Percentiles rank a stretch among this genome's conserved stretches.
These are phyloP conservation scores for Aspergillus heteromorphus DNA, from an alignment of 495 filamentous ascomycete species.

Conservation along the genomic window DNA sequence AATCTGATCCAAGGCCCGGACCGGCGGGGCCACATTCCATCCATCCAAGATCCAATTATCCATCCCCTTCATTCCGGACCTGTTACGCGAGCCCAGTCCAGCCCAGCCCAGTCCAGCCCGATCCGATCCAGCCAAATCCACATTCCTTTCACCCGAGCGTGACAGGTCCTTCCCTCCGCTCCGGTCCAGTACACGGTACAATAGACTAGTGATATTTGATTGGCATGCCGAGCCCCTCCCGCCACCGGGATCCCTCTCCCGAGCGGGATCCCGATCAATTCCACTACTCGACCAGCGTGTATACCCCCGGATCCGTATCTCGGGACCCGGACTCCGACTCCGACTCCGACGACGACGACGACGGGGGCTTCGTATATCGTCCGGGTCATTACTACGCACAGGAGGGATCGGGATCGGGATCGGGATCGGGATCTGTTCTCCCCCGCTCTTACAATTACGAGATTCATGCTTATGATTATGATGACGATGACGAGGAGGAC, in stretches of 20 bases:
- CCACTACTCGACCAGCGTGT: too few relatives aligned
- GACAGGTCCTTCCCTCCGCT: neutral
- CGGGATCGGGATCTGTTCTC: too few relatives aligned
- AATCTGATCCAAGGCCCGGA: too few relatives aligned
- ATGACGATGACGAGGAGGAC: too few relatives aligned
- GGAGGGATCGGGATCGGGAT: too few relatives aligned
- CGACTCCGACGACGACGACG: slow-evolving; percentile 24
- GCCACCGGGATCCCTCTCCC: slow-evolving; percentile 36
- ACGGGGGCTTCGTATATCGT: too few relatives aligned
- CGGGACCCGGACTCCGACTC: neutral
- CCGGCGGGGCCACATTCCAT: neutral
- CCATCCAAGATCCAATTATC: neutral
- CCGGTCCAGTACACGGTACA: too few relatives aligned
- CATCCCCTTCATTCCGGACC: neutral
- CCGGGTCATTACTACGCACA: too few relatives aligned
- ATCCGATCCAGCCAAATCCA: too few relatives aligned
- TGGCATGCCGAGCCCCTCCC: slow-evolving; percentile 39
- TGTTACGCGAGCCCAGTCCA: too few relatives aligned
- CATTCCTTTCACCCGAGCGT: neutral
- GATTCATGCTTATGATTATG: neutral
- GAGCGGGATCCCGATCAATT: too few relatives aligned
- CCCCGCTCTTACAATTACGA: neutral
- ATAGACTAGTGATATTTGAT: neutral
- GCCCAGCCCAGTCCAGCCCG: too few relatives aligned
- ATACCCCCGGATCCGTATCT: slow-evolving; percentile 14